phyloP scores from a whole-genome alignment of 352 stramenopile genomes.

The Aphanomyces stellatus region DNA sequence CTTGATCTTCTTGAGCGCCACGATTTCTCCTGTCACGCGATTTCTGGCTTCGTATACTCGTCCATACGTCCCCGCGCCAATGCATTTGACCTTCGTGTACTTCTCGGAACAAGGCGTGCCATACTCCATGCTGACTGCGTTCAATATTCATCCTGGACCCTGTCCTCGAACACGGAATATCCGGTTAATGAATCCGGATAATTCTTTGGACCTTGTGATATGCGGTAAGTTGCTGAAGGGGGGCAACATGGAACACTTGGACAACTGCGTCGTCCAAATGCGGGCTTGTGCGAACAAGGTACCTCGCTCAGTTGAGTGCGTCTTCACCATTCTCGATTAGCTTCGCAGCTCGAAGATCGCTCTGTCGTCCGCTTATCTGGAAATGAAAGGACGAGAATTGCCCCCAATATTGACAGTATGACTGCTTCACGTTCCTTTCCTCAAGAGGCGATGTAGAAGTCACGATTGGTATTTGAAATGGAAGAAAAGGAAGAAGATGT shows the following conservation, averaged over 20 bases:
- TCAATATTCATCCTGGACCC: background rate
- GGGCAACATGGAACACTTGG: background rate
- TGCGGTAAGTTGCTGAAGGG: background rate
- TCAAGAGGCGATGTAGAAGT: conserved; percentile 3
- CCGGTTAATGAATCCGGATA: no score
- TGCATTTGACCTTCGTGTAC: conserved; percentile 85
- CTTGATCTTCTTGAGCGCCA: conserved; percentile 87
- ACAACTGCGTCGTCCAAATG: conserved; percentile 13
- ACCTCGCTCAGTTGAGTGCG: no score
- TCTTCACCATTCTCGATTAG: background rate
- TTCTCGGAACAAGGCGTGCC: conserved; percentile 69
- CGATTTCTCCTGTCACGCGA: conserved; percentile 69
- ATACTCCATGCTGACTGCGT: background rate
- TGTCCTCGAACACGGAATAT: no score
- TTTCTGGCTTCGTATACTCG: conserved; percentile 87
- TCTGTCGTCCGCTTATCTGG: background rate
- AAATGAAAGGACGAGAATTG: conserved; percentile 12
- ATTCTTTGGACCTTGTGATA: background rate
- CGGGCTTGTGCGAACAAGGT: conserved; percentile 14
- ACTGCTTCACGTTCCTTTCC: background rate
- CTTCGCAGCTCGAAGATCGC: background rate
- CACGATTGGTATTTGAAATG: background rate
- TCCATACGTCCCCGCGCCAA: conserved; percentile 79
- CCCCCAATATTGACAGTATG: background rate
- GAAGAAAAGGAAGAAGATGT: conserved; percentile 15